A percentile compares a stretch with the other conserved stretches of the same genome.
Evolutionary conservation across 2,329 filamentous ascomycete genomes (phyloP).

Genomic region (Teratosphaeria pseudoeucalypti): DNA sequence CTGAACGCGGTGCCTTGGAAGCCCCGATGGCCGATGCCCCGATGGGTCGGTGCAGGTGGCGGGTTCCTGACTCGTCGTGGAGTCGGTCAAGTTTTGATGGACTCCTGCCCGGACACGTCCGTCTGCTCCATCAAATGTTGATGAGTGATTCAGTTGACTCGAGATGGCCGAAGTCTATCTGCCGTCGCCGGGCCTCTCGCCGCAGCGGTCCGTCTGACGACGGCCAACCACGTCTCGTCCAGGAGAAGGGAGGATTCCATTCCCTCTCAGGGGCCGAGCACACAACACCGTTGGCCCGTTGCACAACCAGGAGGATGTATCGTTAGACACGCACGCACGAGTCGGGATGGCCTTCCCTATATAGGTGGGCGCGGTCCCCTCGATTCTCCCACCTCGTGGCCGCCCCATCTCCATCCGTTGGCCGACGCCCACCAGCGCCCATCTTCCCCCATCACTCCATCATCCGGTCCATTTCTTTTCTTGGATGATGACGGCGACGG

Average conservation of each 20-base stretch:
- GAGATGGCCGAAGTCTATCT: not conserved
- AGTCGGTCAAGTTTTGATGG: not conserved
- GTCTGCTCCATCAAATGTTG: not conserved
- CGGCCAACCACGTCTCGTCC: not conserved
- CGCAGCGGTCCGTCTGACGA: not conserved
- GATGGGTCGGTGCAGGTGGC: not conserved
- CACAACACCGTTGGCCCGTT: not conserved
- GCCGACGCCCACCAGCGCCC: not conserved
- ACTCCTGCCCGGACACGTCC: not conserved
- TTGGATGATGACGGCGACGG: not conserved
- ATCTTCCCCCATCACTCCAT: not conserved
- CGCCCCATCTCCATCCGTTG: not conserved
- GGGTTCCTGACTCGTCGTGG: not conserved
- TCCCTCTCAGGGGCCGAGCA: not conserved
- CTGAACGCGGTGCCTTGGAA: not conserved
- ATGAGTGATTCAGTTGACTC: not conserved
- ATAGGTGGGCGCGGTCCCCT: not conserved
- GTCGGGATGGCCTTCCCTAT: not conserved
- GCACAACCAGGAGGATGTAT: not conserved
- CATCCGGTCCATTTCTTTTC: not conserved
- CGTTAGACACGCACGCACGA: not conserved
- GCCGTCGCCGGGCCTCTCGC: not conserved
- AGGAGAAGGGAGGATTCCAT: not conserved
- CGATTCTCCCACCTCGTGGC: not conserved
- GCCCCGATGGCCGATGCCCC: no score